Evolutionary conservation across 2,329 filamentous ascomycete genomes (phyloP).

Genomic region (Alternaria postmessia): DNA sequence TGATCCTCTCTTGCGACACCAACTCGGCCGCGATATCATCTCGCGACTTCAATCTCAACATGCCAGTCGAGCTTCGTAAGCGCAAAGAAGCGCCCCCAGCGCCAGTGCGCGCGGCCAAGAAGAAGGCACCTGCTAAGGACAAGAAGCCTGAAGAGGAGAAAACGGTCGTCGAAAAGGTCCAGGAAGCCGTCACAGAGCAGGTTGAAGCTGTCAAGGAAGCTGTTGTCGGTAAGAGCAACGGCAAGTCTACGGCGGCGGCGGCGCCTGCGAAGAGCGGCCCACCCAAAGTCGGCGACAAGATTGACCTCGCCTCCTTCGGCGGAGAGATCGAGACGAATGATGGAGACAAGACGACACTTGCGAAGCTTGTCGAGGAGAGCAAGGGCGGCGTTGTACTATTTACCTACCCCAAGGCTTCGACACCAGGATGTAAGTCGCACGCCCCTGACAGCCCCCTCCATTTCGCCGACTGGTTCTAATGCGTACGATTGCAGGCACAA

Average conservation of each 20-base stretch:
- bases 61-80: constrained; percentile 68
- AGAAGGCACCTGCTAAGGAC: constrained; percentile 54
- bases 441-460: neutral
- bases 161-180: constrained; percentile 46
- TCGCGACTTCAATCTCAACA: constrained; percentile 38
- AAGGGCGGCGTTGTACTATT: constrained; percentile 88
- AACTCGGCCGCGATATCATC: constrained; percentile 31
- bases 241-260: constrained; percentile 29
- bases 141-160: constrained; percentile 42
- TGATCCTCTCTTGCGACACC: constrained; percentile 29
- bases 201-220: constrained; percentile 45
- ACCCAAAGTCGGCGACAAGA: constrained; percentile 59
- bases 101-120: constrained; percentile 57
- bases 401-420: constrained; percentile 94
- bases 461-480: constrained; percentile 19
- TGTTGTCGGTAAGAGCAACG: constrained; percentile 37
- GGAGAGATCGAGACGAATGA: constrained; percentile 85
- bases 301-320: constrained; percentile 65
- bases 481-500: constrained; percentile 72
- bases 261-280: constrained; percentile 15
- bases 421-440: constrained; percentile 81
- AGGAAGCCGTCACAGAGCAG: constrained; percentile 44
- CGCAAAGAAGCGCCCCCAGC: constrained; percentile 65
- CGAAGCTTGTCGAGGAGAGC: constrained; percentile 82
- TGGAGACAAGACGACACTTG: constrained; percentile 79